Evolutionary conservation across 1,284 basidiomycete genomes (phyloP).

Genomic region (Ceratobasidium sp.): DNA sequence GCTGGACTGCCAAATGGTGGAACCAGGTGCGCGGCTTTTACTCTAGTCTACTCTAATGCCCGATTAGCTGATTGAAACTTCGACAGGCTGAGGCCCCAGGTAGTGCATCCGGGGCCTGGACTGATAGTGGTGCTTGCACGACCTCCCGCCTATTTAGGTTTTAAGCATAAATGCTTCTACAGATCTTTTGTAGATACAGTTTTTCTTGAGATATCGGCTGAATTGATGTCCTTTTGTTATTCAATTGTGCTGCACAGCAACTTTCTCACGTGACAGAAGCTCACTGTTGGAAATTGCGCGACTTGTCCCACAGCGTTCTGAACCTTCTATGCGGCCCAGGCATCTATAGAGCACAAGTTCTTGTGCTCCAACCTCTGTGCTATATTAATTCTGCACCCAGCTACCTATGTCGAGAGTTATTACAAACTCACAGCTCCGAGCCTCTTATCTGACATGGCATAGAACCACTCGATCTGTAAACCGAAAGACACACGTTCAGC

Average conservation of each 20-base stretch:
- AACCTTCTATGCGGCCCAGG: no score
- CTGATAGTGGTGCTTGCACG: slow-evolving; percentile 65
- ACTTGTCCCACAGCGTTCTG: no score
- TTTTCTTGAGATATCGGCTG: not conserved
- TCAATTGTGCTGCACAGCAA: no score
- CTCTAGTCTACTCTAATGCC: not conserved
- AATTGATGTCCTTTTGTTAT: no score
- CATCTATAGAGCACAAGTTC: no score
- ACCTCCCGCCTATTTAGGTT: slow-evolving; percentile 41
- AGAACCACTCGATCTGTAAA: not conserved
- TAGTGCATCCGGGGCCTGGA: slow-evolving; percentile 69
- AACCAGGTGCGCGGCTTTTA: slow-evolving; percentile 12
- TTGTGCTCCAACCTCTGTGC: no score
- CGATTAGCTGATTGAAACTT: no score
- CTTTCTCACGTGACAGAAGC: no score
- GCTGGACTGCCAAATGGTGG: slow-evolving; percentile 76
- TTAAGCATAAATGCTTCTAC: not conserved
- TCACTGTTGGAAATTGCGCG: no score
- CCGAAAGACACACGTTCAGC: not conserved
- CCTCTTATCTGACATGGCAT: slow-evolving; percentile 26
- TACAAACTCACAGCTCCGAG: slow-evolving; percentile 7
- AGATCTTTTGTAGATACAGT: not conserved
- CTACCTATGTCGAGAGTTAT: slow-evolving; percentile 10
- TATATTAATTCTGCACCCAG: not conserved
- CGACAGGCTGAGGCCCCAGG: slow-evolving; percentile 48